Percentiles rank a stretch among this genome's conserved stretches.
Conservation (phyloP, 257 asterid species). For the Misopates orontium region DNA sequence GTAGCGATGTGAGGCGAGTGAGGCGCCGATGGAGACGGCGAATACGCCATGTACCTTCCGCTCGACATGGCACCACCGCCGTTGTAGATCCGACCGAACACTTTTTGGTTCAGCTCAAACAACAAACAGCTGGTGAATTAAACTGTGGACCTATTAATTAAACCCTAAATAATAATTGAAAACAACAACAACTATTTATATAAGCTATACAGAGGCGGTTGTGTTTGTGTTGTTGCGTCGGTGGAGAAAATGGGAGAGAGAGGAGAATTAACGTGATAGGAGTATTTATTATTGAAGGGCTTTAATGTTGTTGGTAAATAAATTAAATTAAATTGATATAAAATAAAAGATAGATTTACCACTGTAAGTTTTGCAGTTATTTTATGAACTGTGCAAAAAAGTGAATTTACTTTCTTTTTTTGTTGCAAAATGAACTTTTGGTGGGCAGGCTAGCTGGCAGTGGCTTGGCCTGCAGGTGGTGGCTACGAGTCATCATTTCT, state of each 20-base stretch:
- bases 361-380: background rate
- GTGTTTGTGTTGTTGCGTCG: conserved; percentile 33
- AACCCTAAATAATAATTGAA: too few relatives aligned
- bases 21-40: conserved; percentile 80
- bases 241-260: conserved; percentile 34
- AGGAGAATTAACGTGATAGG: conserved; percentile 20
- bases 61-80: conserved; percentile 63
- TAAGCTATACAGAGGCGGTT: too few relatives aligned
- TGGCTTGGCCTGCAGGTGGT: background rate
- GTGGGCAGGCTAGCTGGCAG: too few relatives aligned
- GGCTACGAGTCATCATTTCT: conserved; percentile 25
- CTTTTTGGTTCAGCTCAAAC: background rate
- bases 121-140: too few relatives aligned
- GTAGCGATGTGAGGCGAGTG: conserved; percentile 75
- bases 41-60: conserved; percentile 83
- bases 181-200: too few relatives aligned
- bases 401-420: background rate
- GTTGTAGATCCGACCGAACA: conserved; percentile 41
- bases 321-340: too few relatives aligned
- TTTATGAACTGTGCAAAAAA: background rate
- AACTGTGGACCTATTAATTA: too few relatives aligned
- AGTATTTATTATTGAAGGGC: conserved; percentile 33
- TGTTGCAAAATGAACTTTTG: too few relatives aligned
- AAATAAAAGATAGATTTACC: conserved; percentile 20
- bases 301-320: too few relatives aligned